Evolutionary conservation across 2,329 filamentous ascomycete genomes (phyloP).

Genomic region (Talaromyces funiculosus): DNA sequence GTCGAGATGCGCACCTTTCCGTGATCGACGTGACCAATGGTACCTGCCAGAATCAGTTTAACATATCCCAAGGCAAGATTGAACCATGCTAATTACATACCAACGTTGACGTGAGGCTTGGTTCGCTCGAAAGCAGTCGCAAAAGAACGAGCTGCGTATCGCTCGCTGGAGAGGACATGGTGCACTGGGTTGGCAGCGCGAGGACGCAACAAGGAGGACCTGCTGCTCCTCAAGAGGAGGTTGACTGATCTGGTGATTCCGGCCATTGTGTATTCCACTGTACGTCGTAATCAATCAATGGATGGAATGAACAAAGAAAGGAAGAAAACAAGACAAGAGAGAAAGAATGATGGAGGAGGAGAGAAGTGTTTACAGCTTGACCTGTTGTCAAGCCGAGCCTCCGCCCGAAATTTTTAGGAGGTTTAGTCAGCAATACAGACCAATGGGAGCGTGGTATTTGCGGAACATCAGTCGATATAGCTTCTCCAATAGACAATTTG

Average conservation of each 20-base stretch:
- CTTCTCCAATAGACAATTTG: no score
- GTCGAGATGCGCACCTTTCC: constrained; percentile 61
- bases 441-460: constrained; percentile 29
- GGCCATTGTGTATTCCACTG: constrained; percentile 59
- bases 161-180: constrained; percentile 43
- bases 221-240: constrained; percentile 76
- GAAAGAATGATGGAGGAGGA: constrained; percentile 18
- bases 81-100: constrained; percentile 44
- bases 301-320: constrained; percentile 16
- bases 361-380: constrained; percentile 22
- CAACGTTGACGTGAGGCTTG: constrained; percentile 98
- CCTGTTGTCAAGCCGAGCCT: constrained; percentile 21
- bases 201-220: constrained; percentile 64
- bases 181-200: constrained; percentile 71
- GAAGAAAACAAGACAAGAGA: constrained; percentile 15
- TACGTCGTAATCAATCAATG: constrained; percentile 26
- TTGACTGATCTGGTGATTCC: constrained; percentile 70
- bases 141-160: constrained; percentile 48
- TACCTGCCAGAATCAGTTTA: constrained; percentile 51
- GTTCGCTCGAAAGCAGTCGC: constrained; percentile 70
- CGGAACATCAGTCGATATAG: constrained; percentile 20
- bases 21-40: constrained; percentile 99
- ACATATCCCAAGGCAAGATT: not conserved
- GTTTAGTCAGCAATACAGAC: constrained; percentile 35
- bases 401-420: constrained; percentile 28